A percentile compares a stretch with the other conserved stretches of the same genome.
Conservation (phyloP, 2,329 filamentous ascomycete species). For the Scytalidium sp. region DNA sequence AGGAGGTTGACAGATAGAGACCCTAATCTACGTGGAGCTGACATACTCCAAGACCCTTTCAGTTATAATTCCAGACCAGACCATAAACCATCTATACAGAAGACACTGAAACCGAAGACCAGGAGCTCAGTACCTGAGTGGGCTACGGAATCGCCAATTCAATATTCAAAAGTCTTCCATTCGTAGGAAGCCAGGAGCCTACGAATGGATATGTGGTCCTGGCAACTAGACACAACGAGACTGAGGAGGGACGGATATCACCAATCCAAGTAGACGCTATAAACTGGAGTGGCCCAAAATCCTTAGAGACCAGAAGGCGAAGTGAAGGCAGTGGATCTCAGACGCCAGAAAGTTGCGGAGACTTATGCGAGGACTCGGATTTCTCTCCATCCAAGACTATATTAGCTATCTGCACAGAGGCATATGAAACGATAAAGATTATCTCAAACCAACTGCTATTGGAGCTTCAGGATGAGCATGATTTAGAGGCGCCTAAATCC, state of each 20-base stretch:
- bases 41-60: too few species aligned
- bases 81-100: too few species aligned
- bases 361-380: background rate
- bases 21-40: too few species aligned
- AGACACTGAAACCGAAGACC: background rate
- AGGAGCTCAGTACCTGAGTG: background rate
- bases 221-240: slow-evolving; percentile 15
- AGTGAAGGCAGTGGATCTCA: background rate
- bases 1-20: too few species aligned
- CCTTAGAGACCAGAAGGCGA: too few species aligned
- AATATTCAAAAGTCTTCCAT: slow-evolving; percentile 29
- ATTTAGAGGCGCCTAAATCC: slow-evolving; percentile 9
- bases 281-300: too few species aligned
- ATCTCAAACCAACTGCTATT: background rate
- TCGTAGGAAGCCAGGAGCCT: slow-evolving; percentile 31
- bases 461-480: background rate
- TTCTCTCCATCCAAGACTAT: background rate
- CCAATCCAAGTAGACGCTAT: too few species aligned
- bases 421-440: background rate
- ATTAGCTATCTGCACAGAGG: background rate
- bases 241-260: slow-evolving; percentile 2
- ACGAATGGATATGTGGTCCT: slow-evolving; percentile 30
- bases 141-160: slow-evolving; percentile 2
- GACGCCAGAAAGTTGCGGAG: background rate
- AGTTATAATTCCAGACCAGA: too few species aligned